Evolutionary conservation across 2,329 filamentous ascomycete species (phyloP).

Genomic region (Proliferodiscus dingleyae): DNA sequence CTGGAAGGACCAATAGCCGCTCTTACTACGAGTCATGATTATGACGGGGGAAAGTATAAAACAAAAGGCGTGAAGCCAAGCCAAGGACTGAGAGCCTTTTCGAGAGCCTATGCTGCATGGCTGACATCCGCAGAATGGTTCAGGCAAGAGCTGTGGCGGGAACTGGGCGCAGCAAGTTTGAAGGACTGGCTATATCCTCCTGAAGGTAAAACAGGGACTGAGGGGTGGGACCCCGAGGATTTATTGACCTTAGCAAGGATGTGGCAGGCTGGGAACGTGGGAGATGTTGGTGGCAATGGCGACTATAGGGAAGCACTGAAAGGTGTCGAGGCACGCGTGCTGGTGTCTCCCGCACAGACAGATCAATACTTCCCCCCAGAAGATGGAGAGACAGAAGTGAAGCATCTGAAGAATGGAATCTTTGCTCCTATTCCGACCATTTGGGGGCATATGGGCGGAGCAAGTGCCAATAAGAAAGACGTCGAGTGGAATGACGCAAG

Average conservation of each 20-base stretch:
- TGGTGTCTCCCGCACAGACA: conserved; percentile 57
- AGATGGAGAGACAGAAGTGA: conserved; percentile 33
- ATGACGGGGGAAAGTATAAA: conserved; percentile 31
- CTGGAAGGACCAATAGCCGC: conserved; percentile 42
- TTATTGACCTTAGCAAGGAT: conserved; percentile 37
- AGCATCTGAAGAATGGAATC: conserved; percentile 25
- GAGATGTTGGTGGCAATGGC: conserved; percentile 16
- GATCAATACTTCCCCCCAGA: conserved; percentile 59
- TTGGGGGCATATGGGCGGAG: conserved; percentile 36
- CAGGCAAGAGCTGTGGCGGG: conserved; percentile 36
- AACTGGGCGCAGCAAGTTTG: conserved; percentile 33
- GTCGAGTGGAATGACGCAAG: conserved; percentile 30
- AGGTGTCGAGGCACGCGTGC: conserved; percentile 55
- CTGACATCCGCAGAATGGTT: conserved; percentile 43
- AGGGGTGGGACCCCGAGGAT: conserved; percentile 41
- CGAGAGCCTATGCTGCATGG: conserved; percentile 43
- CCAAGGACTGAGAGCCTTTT: conserved; percentile 40
- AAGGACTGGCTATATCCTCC: conserved; percentile 33
- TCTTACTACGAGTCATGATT: conserved; percentile 38
- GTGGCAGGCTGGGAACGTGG: conserved; percentile 42
- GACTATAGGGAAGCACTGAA: conserved; percentile 49
- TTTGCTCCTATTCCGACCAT: conserved; percentile 34
- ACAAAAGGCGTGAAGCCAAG: conserved; percentile 27
- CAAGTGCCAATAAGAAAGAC: conserved; percentile 29
- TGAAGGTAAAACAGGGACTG: conserved; percentile 30